Evolutionary conservation across 1,284 basidiomycete species (phyloP), one percentile per base, ranked within the genome.

Genomic region (Moesziomyces sp.): DNA sequence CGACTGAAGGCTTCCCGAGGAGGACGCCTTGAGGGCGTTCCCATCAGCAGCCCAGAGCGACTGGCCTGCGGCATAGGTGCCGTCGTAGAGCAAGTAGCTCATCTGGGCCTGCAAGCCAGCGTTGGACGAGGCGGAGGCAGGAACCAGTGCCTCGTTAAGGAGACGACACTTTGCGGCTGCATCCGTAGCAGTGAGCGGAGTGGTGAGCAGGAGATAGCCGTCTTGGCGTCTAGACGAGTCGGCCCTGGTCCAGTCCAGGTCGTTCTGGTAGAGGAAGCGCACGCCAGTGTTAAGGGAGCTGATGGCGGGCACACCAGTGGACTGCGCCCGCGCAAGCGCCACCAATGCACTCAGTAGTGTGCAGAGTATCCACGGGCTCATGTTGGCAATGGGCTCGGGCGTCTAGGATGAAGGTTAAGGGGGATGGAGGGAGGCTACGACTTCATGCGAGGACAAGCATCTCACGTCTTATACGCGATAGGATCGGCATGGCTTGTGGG

Each of bases 221-320:
- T 64, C 44, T 50, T 74, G 72, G 28, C 72, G 65, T 6, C 48
- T 13, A n/a, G 52, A 18, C 3, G 72, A 69, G 14, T 40, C 34
- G 40, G 70, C 69, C 24, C 55, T 52, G 55, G 47, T 73, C 59
- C 61, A 67, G 52, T 76, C 62, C 6, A 80, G 66, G 35, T 80
- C 76, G 46, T 80, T 80, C 49, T 78, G 76, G 42, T 74, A 73
- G 34, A 80, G 59, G 21, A 80, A 55, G 14, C 74, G 61, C 18
- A 73, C 38, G 9, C 72, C 66, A 23, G 61, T 61, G 44, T 46
- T 46, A 21, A 58, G 42, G 0, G 52, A 57, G 13, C 19, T 45
- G 59, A 45, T 21, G 51, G 10, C 13, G 40, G 38, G 38, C 13
- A 40, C 38, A 16, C 38, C 38, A 5, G 38, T 40, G 16, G 38